Evolutionary conservation across 139 green algal species (phyloP), one percentile per base, ranked within the genome.

Genomic region (Zygnema cylindricum): DNA sequence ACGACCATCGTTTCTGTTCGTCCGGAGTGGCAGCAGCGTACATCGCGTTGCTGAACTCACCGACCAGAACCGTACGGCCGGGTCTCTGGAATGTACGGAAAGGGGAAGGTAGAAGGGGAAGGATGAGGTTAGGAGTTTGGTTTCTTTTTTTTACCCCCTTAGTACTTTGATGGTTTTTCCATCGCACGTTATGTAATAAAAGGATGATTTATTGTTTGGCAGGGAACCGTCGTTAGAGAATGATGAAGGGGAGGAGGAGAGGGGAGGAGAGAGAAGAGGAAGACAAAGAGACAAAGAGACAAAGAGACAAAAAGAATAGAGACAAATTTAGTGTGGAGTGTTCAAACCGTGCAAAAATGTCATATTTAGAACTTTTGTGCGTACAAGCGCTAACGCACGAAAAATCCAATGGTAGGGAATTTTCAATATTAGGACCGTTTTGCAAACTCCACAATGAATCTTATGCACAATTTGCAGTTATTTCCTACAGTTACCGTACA

Each of bases 41-140:
- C 78, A 85, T 85, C 33, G 78, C 78, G 78, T 85, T 85, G 36
- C 33, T 55, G 38, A 85, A 85, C 78, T 85, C 78, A 11, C 78
- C 78, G 32, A 85, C 36, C 78, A 85, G 78, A 32, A 85, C 33
- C 78, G 42, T 32, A n/a, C 78, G 78, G 54, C 35, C 78, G n/a
- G n/a, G n/a, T n/a, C n/a, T n/a, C n/a, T n/a, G n/a, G n/a, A n/a
- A n/a, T n/a, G n/a, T n/a, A n/a, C n/a, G n/a, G n/a, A n/a, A n/a
- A n/a, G n/a, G n/a, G n/a, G n/a, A n/a, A n/a, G n/a, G n/a, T n/a
- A n/a, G n/a, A n/a, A n/a, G n/a, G n/a, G n/a, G n/a, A n/a, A n/a
- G n/a, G n/a, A n/a, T n/a, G n/a, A n/a, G n/a, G n/a, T n/a, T n/a
- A n/a, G n/a, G n/a, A n/a, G n/a, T n/a, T n/a, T 23, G 39, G 39